phyloP scores from a whole-genome alignment of 495 filamentous ascomycete genomes.

The Tuber magnatum region DNA sequence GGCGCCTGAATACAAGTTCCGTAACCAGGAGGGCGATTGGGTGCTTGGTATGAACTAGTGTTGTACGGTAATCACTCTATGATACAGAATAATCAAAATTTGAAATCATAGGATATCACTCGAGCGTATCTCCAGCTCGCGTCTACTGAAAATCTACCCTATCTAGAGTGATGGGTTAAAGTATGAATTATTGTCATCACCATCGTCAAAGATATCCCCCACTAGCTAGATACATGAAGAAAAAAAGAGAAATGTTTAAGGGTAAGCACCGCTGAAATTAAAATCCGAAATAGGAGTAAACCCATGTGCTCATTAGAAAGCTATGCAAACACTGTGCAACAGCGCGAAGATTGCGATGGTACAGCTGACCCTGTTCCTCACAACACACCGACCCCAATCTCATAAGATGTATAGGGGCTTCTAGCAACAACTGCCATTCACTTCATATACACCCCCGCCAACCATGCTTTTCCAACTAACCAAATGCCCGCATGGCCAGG shows the following conservation, averaged over 20 bases:
- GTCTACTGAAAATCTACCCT: not conserved
- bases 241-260: constrained; percentile 2
- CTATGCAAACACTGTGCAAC: constrained; percentile 3
- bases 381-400: constrained; percentile 2
- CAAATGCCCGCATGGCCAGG: constrained; percentile 36
- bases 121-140: not conserved
- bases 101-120: not conserved
- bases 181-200: not conserved
- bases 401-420: constrained; percentile 5
- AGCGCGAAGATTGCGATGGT: not conserved
- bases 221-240: constrained; percentile 1
- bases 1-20: not conserved
- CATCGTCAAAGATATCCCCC: not conserved
- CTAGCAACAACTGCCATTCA: not conserved
- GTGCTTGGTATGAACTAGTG: not conserved
- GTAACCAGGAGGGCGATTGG: not conserved
- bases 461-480: constrained; percentile 37
- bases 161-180: not conserved
- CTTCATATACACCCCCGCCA: constrained; percentile 13
- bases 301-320: constrained; percentile 5
- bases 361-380: not conserved
- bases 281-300: constrained; percentile 3
- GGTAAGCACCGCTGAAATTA: not conserved
- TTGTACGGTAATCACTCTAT: not conserved
- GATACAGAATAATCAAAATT: not conserved